A percentile compares a stretch with the other conserved stretches of the same genome.
Evolutionary conservation across 805 yeast species (phyloP).

Genomic region (Spathaspora girioi): DNA sequence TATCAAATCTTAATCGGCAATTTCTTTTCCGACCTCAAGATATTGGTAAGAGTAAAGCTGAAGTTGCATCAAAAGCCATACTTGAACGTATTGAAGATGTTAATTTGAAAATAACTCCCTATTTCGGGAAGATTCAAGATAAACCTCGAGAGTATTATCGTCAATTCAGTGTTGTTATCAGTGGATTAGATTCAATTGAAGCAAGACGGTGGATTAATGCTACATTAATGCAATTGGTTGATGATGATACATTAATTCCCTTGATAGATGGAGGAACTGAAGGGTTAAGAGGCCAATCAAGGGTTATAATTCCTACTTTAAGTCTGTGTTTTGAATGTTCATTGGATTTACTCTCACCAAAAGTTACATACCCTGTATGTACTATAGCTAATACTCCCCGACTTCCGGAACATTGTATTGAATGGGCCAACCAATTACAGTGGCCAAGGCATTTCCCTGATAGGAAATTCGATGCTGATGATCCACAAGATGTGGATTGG

Average conservation of each 20-base stretch:
- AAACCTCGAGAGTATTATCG: slow-evolving; percentile 58
- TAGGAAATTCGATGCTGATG: slow-evolving; percentile 62
- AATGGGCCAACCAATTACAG: slow-evolving; percentile 76
- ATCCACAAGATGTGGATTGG: slow-evolving; percentile 61
- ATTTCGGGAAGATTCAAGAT: slow-evolving; percentile 58
- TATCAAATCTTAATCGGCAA: slow-evolving; percentile 74
- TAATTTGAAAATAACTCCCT: slow-evolving; percentile 47
- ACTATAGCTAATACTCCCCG: slow-evolving; percentile 95
- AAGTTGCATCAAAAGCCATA: slow-evolving; percentile 59
- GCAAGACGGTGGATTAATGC: slow-evolving; percentile 90
- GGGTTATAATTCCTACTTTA: slow-evolving; percentile 80
- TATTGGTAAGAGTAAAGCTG: slow-evolving; percentile 65
- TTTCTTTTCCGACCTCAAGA: slow-evolving; percentile 61
- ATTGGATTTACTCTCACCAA: slow-evolving; percentile 63
- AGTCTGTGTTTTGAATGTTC: slow-evolving; percentile 95
- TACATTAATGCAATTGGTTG: slow-evolving; percentile 60
- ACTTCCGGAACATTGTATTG: slow-evolving; percentile 89
- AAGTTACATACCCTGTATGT: slow-evolving; percentile 78
- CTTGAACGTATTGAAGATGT: slow-evolving; percentile 38
- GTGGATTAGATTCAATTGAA: slow-evolving; percentile 86
- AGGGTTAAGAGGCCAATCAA: slow-evolving; percentile 87
- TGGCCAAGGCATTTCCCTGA: slow-evolving; percentile 59
- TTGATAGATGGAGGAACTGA: slow-evolving; percentile 94
- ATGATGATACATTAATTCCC: slow-evolving; percentile 37
- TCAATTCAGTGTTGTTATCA: slow-evolving; percentile 68